Conservation (phyloP, 352 stramenopile species). For the Blastocystis sp. region DNA sequence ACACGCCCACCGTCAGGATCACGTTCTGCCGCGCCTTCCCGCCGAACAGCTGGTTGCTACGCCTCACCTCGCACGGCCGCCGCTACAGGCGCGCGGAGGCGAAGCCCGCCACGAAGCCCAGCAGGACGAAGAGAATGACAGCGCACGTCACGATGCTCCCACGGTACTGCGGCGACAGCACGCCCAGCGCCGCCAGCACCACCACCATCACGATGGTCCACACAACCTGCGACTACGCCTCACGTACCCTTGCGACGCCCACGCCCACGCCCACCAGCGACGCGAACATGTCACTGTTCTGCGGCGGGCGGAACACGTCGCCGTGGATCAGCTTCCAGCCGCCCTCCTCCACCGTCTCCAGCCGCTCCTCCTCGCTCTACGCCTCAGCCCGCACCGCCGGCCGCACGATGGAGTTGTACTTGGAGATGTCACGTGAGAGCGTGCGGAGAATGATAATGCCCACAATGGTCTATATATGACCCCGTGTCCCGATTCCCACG, state of each 20-base stretch:
- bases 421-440: conserved; percentile 92
- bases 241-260: neutral
- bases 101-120: conserved; percentile 91
- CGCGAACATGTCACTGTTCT: conserved; percentile 71
- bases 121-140: conserved; percentile 91
- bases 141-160: conserved; percentile 93
- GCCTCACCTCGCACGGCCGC: neutral
- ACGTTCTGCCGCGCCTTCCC: conserved; percentile 94
- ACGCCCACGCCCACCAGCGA: conserved; percentile 37
- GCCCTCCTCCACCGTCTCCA: conserved; percentile 84
- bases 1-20: conserved; percentile 88
- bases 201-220: conserved; percentile 74
- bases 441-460: conserved; percentile 99
- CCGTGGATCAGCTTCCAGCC: conserved; percentile 93
- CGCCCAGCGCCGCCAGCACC: conserved; percentile 88
- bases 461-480: conserved; percentile 80
- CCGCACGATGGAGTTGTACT: conserved; percentile 82
- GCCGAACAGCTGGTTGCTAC: conserved; percentile 91
- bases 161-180: conserved; percentile 89
- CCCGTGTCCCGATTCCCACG: conserved; percentile 68
- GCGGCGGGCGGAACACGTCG: conserved; percentile 95
- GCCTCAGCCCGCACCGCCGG: conserved; percentile 72
- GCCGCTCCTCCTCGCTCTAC: conserved; percentile 81
- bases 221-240: conserved; percentile 31
- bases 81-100: conserved; percentile 88